A percentile compares a stretch with the other conserved stretches of the same genome.
These are phyloP conservation scores for Loxodes magnus DNA, from an alignment of 73 alveolate species.

Conservation along the genomic window DNA sequence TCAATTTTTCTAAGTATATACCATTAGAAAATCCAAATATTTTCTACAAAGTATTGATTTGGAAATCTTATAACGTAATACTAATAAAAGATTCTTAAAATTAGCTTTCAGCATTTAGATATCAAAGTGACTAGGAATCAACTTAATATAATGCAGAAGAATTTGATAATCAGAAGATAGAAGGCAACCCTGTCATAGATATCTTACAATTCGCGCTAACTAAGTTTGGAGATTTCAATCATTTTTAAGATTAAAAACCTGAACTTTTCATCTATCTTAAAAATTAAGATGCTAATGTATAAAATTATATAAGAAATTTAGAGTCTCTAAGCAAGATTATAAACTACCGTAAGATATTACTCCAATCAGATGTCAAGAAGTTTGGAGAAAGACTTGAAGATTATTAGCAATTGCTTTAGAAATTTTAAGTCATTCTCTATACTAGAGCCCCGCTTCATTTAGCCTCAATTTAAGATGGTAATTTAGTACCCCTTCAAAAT, in stretches of 20 bases:
- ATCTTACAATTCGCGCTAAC: neutral
- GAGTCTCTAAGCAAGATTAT: no score
- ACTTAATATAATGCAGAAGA: neutral
- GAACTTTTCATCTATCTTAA: no score
- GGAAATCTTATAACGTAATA: neutral
- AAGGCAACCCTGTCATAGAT: conserved; percentile 4
- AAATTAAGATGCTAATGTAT: no score
- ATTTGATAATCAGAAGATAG: neutral
- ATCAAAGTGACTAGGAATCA: neutral
- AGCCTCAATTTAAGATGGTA: conserved; percentile 6
- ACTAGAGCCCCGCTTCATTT: conserved; percentile 5
- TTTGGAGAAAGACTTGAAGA: no score
- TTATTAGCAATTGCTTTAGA: no score
- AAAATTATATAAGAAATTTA: no score
- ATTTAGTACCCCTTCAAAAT: conserved; percentile 9
- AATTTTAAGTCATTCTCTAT: neutral
- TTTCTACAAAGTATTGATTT: neutral
- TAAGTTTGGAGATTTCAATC: conserved; percentile 6
- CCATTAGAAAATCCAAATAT: neutral
- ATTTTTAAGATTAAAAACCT: no score
- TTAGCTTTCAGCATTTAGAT: neutral
- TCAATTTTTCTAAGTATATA: neutral
- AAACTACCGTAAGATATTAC: no score
- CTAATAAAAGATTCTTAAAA: neutral
- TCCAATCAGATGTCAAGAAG: no score